Base-by-base conservation (phyloP, 768 basidiomycete species). In the Boletus coccyginus region DNA sequence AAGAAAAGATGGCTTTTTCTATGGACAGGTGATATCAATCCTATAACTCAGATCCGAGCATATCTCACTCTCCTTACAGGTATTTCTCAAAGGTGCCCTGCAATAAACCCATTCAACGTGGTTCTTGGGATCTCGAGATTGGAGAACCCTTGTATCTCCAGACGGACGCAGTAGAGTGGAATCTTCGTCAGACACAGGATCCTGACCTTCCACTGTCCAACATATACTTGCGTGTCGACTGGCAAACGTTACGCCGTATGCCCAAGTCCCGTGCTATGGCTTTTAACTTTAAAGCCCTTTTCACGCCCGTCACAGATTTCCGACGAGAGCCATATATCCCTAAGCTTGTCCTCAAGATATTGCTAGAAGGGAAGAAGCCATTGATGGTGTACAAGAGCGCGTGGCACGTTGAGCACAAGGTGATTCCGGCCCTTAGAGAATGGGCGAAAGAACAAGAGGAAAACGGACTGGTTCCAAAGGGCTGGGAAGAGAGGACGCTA, bases 281-380 rank as follows among this genome's bases (percentile, higher is more conserved):
- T 9, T 82, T 83, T 70, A 81, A 81, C 61, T 82, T 77, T 66
- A 82, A 80, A 58, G 75, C 79, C 11, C 65, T 83, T 27, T 83
- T 83, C 65, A 82, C 80, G 2, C 80, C 81, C 0, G 58, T 78
- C 21, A 73, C 70, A 12, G 62, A 75, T 27, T 76, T 83, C 48
- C 63, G 73, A 43, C 60, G 70, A 8, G 81, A 82, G 57, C 76
- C 77, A 7, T 80, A 77, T 47, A 75, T 83, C 54, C 81, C 81
- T 2, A 73, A 68, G 53, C 65, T 82, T 42, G 53, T 82, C 19
- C 72, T 77, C 29, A 81, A 75, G 50, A 61, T 82, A 38, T 52
- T 81, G 17, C 62, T 67, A 7, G 78, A 79, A 45, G 73, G 76
- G 10, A 74, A 78, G 43, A 59, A 60, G 35, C 59, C 70, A 2